phyloP scores from a whole-genome alignment of 257 asterid species.

The Gardenia jasminoides region DNA sequence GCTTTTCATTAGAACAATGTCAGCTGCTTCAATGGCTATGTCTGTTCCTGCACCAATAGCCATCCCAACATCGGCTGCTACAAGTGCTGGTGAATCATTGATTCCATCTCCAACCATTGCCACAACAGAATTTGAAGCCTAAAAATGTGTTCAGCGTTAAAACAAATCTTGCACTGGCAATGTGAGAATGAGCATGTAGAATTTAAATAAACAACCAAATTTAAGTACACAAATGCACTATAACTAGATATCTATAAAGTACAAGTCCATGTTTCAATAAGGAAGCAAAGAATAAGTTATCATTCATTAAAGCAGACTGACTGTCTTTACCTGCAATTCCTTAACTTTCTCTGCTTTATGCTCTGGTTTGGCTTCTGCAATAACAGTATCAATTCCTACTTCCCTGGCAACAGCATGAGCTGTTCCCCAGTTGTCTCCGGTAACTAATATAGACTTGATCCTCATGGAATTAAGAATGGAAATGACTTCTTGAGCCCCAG shows the following conservation, averaged over 20 bases:
- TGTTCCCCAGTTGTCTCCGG: conserved; percentile 90
- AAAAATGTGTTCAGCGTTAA: conserved; percentile 3
- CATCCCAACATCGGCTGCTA: conserved; percentile 83
- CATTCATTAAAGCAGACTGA: neutral
- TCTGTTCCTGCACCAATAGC: conserved; percentile 95
- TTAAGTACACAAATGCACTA: too few species aligned
- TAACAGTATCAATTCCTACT: conserved; percentile 57
- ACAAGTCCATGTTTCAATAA: neutral
- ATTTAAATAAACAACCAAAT: neutral
- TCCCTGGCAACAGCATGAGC: conserved; percentile 73
- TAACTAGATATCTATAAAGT: too few species aligned
- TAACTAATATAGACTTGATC: conserved; percentile 51
- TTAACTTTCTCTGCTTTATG: conserved; percentile 73
- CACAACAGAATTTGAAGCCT: conserved; percentile 68
- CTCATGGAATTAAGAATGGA: conserved; percentile 71
- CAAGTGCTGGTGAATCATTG: conserved; percentile 88
- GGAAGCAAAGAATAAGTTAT: neutral
- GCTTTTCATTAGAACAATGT: conserved; percentile 81
- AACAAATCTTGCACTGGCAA: neutral
- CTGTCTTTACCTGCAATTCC: conserved; percentile 61
- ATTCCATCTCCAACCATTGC: conserved; percentile 96
- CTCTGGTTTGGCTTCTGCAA: conserved; percentile 80
- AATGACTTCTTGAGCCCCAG: conserved; percentile 63
- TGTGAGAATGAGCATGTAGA: neutral
- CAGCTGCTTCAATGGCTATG: conserved; percentile 91